Percentiles rank a stretch among this genome's conserved stretches.
These are phyloP conservation scores for Chaetomiaceae sp. DNA, from an alignment of 2,329 filamentous ascomycete species.

Conservation along the genomic window DNA sequence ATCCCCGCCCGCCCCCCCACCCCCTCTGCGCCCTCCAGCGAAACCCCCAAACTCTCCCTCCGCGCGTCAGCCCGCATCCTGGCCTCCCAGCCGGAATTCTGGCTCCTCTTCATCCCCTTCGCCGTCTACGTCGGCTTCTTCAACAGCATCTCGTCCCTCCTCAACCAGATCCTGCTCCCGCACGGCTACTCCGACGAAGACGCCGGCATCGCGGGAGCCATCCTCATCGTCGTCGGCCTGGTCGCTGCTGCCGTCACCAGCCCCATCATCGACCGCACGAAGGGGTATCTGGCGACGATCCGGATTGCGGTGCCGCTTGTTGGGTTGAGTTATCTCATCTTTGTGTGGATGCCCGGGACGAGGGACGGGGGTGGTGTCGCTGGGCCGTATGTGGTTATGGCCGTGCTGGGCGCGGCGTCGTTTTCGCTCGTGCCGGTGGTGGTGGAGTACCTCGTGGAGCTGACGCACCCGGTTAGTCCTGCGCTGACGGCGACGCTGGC, in stretches of 20 bases:
- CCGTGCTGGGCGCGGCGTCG: constrained; percentile 68
- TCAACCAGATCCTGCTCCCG: constrained; percentile 84
- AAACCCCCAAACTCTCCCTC: constrained; percentile 50
- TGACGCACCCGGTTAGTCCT: constrained; percentile 79
- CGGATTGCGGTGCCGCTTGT: constrained; percentile 70
- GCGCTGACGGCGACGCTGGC: constrained; percentile 78
- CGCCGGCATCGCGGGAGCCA: constrained; percentile 80
- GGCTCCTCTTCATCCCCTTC: constrained; percentile 76
- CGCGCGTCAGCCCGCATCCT: constrained; percentile 49
- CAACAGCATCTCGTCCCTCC: constrained; percentile 80
- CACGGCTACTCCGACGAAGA: constrained; percentile 79
- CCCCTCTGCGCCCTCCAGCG: constrained; percentile 63
- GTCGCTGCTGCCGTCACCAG: constrained; percentile 68
- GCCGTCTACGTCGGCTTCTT: constrained; percentile 83
- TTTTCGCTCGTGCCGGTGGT: constrained; percentile 79
- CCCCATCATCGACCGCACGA: constrained; percentile 79
- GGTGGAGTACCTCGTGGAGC: constrained; percentile 80
- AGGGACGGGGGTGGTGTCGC: constrained; percentile 42
- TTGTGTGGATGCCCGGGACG: constrained; percentile 74
- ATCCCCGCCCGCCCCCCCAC: constrained; percentile 71
- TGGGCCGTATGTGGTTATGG: constrained; percentile 69
- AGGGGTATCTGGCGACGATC: constrained; percentile 68
- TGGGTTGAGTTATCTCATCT: constrained; percentile 63
- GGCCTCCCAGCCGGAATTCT: constrained; percentile 62
- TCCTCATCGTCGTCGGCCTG: constrained; percentile 85